phyloP scores from a whole-genome alignment of 1,284 basidiomycete species.

The Boletus hoseneyae region DNA sequence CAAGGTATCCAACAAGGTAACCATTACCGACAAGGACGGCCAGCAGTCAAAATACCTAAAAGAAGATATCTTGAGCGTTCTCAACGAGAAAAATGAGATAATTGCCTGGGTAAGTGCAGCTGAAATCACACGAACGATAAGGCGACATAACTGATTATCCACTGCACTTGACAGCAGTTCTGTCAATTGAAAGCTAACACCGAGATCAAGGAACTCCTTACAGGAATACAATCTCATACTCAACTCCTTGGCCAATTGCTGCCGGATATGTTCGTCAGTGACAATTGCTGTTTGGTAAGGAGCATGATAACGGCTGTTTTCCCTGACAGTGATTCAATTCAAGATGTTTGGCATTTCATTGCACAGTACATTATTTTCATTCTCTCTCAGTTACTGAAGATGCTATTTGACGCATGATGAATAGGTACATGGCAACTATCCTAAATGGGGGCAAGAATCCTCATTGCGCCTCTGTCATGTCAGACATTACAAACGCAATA shows the following conservation, averaged over 20 bases:
- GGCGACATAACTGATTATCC: neutral
- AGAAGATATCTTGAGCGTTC: neutral
- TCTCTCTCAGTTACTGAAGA: no score
- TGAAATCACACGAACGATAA: neutral
- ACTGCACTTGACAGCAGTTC: neutral
- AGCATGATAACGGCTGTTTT: neutral
- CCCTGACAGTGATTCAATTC: neutral
- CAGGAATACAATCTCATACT: neutral
- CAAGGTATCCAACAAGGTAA: constrained; percentile 2
- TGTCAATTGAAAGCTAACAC: neutral
- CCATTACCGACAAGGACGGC: neutral
- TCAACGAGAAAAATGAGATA: constrained; percentile 6
- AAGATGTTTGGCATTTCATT: constrained; percentile 7
- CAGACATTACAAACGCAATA: neutral
- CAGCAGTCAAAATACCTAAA: neutral
- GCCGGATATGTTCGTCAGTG: neutral
- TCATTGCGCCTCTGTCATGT: neutral
- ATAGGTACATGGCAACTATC: neutral
- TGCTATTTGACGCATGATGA: neutral
- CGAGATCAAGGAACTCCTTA: neutral
- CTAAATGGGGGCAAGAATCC: neutral
- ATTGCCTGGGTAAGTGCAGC: neutral
- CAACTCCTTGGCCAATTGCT: neutral
- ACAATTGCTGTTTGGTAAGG: constrained; percentile 3
- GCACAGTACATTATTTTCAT: neutral